These are phyloP conservation scores for Pseudoneurospora amorphoporcata DNA, from an alignment of 495 filamentous ascomycete species.

Conservation along the genomic window DNA sequence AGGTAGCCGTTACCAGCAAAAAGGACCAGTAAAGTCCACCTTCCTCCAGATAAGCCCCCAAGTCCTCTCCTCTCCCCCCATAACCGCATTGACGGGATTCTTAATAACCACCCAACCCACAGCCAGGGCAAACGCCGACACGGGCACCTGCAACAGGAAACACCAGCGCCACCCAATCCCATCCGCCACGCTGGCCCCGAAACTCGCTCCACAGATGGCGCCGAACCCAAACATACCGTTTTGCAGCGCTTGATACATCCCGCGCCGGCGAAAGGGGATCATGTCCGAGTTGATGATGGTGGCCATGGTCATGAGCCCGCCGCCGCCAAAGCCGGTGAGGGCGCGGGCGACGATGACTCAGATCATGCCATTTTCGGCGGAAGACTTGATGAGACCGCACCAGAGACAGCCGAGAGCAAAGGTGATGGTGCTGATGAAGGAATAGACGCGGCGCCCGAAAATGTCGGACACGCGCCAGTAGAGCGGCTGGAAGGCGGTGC, in stretches of 20 bases:
- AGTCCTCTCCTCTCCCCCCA: slow-evolving; percentile 11
- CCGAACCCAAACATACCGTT: slow-evolving; percentile 53
- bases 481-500: slow-evolving; percentile 51
- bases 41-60: slow-evolving; percentile 35
- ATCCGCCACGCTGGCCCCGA: slow-evolving; percentile 40
- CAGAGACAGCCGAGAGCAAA: slow-evolving; percentile 39
- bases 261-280: slow-evolving; percentile 51
- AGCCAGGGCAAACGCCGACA: slow-evolving; percentile 43
- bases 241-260: slow-evolving; percentile 56
- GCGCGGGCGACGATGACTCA: slow-evolving; percentile 37
- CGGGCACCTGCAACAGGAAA: slow-evolving; percentile 40
- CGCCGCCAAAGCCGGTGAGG: slow-evolving; percentile 47
- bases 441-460: slow-evolving; percentile 42
- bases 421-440: slow-evolving; percentile 36
- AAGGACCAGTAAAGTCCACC: slow-evolving; percentile 47
- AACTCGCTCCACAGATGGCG: slow-evolving; percentile 36
- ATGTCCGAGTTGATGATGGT: slow-evolving; percentile 59
- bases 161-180: slow-evolving; percentile 42
- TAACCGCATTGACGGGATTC: slow-evolving; percentile 16
- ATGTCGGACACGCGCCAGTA: slow-evolving; percentile 41
- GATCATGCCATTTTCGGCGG: slow-evolving; percentile 17
- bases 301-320: slow-evolving; percentile 53
- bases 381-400: slow-evolving; percentile 28
- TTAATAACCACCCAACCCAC: slow-evolving; percentile 45
- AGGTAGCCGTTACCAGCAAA: slow-evolving; percentile 47